phyloP scores from a whole-genome alignment of 345 rosid species.

The Murraya paniculata region DNA sequence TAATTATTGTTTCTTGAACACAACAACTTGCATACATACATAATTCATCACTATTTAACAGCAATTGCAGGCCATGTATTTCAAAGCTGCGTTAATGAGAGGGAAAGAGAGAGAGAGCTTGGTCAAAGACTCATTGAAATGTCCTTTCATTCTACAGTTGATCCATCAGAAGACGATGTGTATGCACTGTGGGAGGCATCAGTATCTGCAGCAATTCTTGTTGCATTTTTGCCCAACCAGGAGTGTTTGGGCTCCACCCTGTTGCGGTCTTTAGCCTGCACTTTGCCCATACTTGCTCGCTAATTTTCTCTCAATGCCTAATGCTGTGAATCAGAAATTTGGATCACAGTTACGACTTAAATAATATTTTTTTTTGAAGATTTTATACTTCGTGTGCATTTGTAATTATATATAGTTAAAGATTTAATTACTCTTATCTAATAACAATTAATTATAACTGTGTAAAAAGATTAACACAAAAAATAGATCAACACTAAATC shows the following conservation, averaged over 20 bases:
- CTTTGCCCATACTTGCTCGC: constrained; percentile 13
- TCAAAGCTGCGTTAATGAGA: not conserved
- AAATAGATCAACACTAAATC: too few species aligned
- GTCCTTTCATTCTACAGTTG: constrained; percentile 58
- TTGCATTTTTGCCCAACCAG: constrained; percentile 38
- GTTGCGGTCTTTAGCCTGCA: constrained; percentile 14
- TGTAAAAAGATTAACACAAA: too few species aligned
- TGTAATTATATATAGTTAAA: too few species aligned
- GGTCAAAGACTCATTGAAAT: constrained; percentile 47
- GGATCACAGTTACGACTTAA: too few species aligned
- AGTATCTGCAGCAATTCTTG: constrained; percentile 4
- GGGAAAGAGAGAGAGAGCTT: constrained; percentile 14
- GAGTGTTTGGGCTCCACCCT: constrained; percentile 32
- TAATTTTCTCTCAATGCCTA: not conserved
- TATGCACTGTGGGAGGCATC: constrained; percentile 31
- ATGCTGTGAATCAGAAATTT: too few species aligned
- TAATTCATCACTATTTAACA: constrained; percentile 1
- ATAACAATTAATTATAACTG: too few species aligned
- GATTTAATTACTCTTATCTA: too few species aligned
- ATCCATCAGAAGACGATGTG: constrained; percentile 27
- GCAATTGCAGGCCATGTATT: constrained; percentile 17
- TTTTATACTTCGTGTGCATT: too few species aligned
- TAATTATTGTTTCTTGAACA: constrained; percentile 8
- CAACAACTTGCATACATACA: constrained; percentile 2
- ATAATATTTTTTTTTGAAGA: too few species aligned